These are phyloP conservation scores for Metschnikowia orientalis DNA, from an alignment of 805 yeast species.

Conservation along the genomic window DNA sequence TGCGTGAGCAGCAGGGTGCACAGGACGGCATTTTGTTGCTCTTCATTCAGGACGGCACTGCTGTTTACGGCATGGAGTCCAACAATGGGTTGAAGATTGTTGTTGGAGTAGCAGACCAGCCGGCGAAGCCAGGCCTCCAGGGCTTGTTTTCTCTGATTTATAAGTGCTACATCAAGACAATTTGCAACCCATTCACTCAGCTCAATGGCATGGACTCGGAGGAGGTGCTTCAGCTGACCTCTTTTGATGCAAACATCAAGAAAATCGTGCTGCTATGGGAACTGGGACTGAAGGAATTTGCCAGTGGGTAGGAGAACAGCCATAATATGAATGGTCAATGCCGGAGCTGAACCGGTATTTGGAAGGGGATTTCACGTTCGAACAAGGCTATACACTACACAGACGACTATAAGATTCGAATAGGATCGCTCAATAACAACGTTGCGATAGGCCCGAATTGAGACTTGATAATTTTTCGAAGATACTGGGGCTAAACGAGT, in stretches of 20 bases:
- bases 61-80: slow-evolving; percentile 66
- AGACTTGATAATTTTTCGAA: too few species aligned
- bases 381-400: too few species aligned
- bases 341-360: too few species aligned
- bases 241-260: slow-evolving; percentile 29
- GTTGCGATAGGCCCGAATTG: too few species aligned
- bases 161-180: slow-evolving; percentile 48
- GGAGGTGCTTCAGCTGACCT: slow-evolving; percentile 23
- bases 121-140: slow-evolving; percentile 13
- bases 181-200: slow-evolving; percentile 60
- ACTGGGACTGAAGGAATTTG: background rate
- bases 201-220: slow-evolving; percentile 18
- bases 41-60: slow-evolving; percentile 62
- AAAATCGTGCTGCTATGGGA: slow-evolving; percentile 27
- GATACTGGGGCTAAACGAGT: too few species aligned
- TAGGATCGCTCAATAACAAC: too few species aligned
- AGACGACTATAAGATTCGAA: too few species aligned
- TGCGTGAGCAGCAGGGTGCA: slow-evolving; percentile 33
- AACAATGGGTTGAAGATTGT: slow-evolving; percentile 65
- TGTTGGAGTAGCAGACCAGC: slow-evolving; percentile 40
- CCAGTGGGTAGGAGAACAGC: slow-evolving; percentile 1
- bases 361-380: too few species aligned
- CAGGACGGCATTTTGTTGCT: slow-evolving; percentile 40
- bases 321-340: too few species aligned
- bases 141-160: slow-evolving; percentile 39